phyloP scores from a whole-genome alignment of 371 early-diverging fungal genomes.

The Fennellomyces sp. region DNA sequence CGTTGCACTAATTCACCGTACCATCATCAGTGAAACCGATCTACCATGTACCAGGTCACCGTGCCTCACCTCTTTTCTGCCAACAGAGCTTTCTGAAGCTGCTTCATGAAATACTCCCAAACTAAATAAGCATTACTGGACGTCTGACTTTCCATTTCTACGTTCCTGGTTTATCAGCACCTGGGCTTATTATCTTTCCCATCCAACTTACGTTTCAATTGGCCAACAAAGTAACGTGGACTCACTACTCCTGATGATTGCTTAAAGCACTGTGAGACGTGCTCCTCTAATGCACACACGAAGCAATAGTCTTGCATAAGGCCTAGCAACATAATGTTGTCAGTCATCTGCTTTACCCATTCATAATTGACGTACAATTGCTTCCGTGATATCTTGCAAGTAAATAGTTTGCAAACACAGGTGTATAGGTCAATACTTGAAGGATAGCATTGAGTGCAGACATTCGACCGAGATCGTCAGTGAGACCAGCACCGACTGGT shows the following conservation, averaged over 20 bases:
- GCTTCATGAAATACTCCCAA: conserved; percentile 72
- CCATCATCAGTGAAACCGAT: not conserved
- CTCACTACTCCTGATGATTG: conserved; percentile 40
- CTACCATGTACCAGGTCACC: too few species aligned
- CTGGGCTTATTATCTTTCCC: conserved; percentile 34
- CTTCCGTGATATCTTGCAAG: conserved; percentile 61
- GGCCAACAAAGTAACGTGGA: conserved; percentile 74
- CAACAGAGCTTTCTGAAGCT: conserved; percentile 36
- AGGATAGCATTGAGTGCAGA: conserved; percentile 91
- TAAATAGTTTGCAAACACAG: conserved; percentile 79
- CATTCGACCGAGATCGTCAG: conserved; percentile 84
- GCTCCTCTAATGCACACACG: conserved; percentile 69
- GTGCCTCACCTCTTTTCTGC: conserved; percentile 32
- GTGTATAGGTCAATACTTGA: conserved; percentile 89
- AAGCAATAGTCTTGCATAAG: conserved; percentile 63
- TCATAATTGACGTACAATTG: conserved; percentile 47
- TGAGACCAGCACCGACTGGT: conserved; percentile 78
- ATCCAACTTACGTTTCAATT: conserved; percentile 60
- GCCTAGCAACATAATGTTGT: conserved; percentile 38
- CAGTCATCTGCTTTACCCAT: not conserved
- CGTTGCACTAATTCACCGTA: conserved; percentile 52
- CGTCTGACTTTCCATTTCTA: conserved; percentile 72
- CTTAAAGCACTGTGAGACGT: conserved; percentile 49
- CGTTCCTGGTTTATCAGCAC: conserved; percentile 5
- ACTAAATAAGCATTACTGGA: conserved; percentile 89